A percentile compares a stretch with the other conserved stretches of the same genome.
Evolutionary conservation across 2,329 filamentous ascomycete species (phyloP).

Genomic region (Alternaria angustiovoidea): DNA sequence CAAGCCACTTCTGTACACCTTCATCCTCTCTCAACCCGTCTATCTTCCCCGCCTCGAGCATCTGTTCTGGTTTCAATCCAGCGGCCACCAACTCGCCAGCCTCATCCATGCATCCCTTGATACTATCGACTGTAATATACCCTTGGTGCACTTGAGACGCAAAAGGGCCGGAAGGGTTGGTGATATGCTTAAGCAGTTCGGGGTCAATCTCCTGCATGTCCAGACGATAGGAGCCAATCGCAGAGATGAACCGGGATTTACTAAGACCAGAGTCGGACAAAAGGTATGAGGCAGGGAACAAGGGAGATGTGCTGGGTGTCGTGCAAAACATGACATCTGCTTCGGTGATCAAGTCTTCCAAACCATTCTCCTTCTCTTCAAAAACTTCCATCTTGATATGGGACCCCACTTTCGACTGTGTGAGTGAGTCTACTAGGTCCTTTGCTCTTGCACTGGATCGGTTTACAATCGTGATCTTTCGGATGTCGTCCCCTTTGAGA

Average conservation of each 20-base stretch:
- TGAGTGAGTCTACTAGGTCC: slow-evolving; percentile 17
- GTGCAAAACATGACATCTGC: slow-evolving; percentile 60
- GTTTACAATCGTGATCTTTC: slow-evolving; percentile 35
- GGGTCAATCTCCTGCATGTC: slow-evolving; percentile 61
- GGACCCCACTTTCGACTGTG: slow-evolving; percentile 1
- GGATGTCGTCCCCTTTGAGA: slow-evolving; percentile 45
- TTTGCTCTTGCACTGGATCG: slow-evolving; percentile 21
- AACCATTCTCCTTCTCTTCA: not conserved
- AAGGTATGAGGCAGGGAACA: slow-evolving; percentile 54
- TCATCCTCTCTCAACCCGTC: slow-evolving; percentile 1
- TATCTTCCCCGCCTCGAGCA: slow-evolving; percentile 22
- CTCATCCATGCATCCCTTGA: slow-evolving; percentile 56
- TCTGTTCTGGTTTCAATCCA: slow-evolving; percentile 31
- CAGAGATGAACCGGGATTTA: slow-evolving; percentile 33
- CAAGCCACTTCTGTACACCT: slow-evolving; percentile 21
- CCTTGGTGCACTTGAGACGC: slow-evolving; percentile 7
- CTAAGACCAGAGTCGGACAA: slow-evolving; percentile 4
- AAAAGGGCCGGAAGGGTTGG: slow-evolving; percentile 4
- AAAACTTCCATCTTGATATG: slow-evolving; percentile 4
- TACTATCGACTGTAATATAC: slow-evolving; percentile 34
- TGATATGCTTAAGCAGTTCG: slow-evolving; percentile 45
- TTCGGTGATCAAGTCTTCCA: slow-evolving; percentile 3
- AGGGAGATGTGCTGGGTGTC: slow-evolving; percentile 56
- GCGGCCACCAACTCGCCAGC: slow-evolving; percentile 58
- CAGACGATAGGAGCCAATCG: slow-evolving; percentile 40